Evolutionary conservation across 2,329 filamentous ascomycete species (phyloP).

Genomic region (Trichoderma citrinoviride): DNA sequence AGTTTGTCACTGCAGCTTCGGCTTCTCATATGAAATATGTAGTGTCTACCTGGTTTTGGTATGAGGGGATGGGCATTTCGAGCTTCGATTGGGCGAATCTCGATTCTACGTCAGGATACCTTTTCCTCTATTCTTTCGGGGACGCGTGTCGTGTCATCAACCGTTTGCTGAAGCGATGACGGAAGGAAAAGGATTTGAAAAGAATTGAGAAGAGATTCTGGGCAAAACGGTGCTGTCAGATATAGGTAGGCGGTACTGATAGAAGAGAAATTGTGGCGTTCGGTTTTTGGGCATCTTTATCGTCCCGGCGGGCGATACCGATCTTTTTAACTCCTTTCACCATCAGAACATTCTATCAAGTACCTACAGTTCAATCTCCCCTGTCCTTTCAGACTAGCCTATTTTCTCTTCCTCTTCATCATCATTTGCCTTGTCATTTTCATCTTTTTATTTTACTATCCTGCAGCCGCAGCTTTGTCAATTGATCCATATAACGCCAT

Average conservation of each 20-base stretch:
- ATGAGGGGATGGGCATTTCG: too few relatives aligned
- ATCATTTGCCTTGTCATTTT: neutral
- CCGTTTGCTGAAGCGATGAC: neutral
- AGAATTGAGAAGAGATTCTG: too few relatives aligned
- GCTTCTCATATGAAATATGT: neutral
- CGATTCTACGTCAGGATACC: neutral
- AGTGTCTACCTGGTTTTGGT: too few relatives aligned
- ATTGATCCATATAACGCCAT: neutral
- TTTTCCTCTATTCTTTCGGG: neutral
- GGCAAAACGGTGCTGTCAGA: neutral
- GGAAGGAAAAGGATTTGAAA: too few relatives aligned
- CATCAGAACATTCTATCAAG: neutral
- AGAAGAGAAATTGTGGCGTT: too few relatives aligned
- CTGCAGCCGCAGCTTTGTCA: neutral
- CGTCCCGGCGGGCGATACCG: neutral
- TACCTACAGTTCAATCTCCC: neutral
- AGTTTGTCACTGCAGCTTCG: neutral
- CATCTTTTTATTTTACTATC: neutral
- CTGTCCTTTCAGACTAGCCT: neutral
- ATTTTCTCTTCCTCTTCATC: neutral
- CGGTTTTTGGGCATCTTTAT: constrained; percentile 4
- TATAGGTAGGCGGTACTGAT: neutral
- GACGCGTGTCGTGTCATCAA: neutral
- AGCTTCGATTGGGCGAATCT: neutral
- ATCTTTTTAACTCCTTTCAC: constrained; percentile 12